Conservation (phyloP, 257 asterid species). For the Nicotiana tomentosiformis region DNA sequence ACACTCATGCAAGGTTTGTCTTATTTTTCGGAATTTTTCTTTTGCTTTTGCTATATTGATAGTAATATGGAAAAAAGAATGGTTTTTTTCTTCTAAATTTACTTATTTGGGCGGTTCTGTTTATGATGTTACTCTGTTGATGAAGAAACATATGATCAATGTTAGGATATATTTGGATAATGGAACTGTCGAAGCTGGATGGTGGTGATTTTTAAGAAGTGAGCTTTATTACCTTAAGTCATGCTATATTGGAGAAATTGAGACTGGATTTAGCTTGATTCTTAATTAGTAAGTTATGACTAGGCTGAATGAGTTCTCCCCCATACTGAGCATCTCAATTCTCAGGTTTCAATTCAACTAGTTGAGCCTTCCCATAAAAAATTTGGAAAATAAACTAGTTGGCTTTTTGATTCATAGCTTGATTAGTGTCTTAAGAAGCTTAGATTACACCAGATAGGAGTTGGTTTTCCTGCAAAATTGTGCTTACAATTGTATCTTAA, state of each 20-base stretch:
- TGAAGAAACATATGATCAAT: not conserved
- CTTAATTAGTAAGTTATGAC: not conserved
- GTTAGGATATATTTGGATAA: not conserved
- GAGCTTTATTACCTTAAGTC: not conserved
- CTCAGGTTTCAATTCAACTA: not conserved
- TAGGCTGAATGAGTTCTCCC: not conserved
- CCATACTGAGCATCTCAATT: not conserved
- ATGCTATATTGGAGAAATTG: not conserved
- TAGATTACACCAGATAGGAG: not conserved
- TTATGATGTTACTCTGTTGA: not conserved
- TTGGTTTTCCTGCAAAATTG: not conserved
- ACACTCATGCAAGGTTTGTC: constrained; percentile 79
- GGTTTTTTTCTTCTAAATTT: not conserved
- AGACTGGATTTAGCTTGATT: not conserved
- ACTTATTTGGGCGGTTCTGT: not conserved
- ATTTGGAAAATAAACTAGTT: too few species aligned
- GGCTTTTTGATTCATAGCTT: not conserved
- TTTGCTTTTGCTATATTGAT: not conserved
- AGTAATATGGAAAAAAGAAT: too few species aligned
- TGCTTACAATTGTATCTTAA: not conserved
- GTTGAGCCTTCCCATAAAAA: not conserved
- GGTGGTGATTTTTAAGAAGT: not conserved
- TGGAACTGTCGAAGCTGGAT: not conserved
- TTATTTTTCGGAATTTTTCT: not conserved
- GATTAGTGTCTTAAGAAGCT: not conserved